A percentile compares a stretch with the other conserved stretches of the same genome.
Conservation (phyloP, 1,284 basidiomycete genomes). For the Golubevia sp. region DNA sequence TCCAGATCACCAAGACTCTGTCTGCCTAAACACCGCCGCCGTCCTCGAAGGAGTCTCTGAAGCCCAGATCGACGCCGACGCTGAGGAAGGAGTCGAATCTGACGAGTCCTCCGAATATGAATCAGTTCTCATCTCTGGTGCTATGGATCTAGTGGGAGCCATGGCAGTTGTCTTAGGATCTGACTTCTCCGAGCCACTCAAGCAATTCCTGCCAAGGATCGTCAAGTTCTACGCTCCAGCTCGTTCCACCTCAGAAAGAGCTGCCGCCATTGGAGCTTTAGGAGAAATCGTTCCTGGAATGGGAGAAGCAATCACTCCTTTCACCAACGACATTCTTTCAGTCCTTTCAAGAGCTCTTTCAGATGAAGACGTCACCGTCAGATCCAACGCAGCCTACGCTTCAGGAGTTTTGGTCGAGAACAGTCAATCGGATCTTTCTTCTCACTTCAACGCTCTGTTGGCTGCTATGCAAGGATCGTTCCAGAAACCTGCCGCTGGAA, state of each 20-base stretch:
- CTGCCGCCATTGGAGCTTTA: slow-evolving; percentile 88
- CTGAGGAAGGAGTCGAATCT: slow-evolving; percentile 75
- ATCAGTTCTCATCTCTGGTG: slow-evolving; percentile 89
- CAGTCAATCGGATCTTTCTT: slow-evolving; percentile 79
- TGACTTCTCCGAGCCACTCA: slow-evolving; percentile 85
- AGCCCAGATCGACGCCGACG: slow-evolving; percentile 95
- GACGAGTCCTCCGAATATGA: slow-evolving; percentile 88
- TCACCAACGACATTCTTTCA: slow-evolving; percentile 69
- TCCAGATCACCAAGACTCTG: not conserved
- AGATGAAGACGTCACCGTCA: slow-evolving; percentile 87
- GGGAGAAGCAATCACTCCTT: slow-evolving; percentile 82
- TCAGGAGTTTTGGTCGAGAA: slow-evolving; percentile 89
- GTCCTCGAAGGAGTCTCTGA: slow-evolving; percentile 89
- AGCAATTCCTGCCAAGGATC: slow-evolving; percentile 84
- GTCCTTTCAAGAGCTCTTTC: slow-evolving; percentile 68
- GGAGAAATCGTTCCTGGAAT: slow-evolving; percentile 95
- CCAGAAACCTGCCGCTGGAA: slow-evolving; percentile 65
- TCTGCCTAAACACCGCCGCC: slow-evolving; percentile 78
- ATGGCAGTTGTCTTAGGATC: slow-evolving; percentile 82
- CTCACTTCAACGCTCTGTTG: slow-evolving; percentile 81
- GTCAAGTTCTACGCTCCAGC: slow-evolving; percentile 86
- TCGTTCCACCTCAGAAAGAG: slow-evolving; percentile 86
- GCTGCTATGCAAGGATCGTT: slow-evolving; percentile 83
- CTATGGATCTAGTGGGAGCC: slow-evolving; percentile 89
- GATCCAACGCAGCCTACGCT: slow-evolving; percentile 95